Evolutionary conservation across 805 yeast genomes (phyloP).

Genomic region (Saturnispora galanensis): DNA sequence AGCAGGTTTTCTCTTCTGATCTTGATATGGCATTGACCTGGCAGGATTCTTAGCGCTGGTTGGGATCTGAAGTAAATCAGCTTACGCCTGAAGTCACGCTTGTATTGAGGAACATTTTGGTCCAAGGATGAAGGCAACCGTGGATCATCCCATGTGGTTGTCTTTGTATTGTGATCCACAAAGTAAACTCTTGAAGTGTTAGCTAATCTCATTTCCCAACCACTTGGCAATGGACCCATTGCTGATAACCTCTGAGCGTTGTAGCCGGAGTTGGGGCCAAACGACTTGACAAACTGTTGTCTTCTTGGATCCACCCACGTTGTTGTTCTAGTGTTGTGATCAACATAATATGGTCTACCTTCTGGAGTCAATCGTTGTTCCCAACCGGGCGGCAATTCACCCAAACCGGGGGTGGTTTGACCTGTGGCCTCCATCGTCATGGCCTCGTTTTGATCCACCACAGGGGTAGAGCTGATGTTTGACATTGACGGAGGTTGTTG

Average conservation of each 20-base stretch:
- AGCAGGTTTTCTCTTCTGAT: conserved; percentile 94
- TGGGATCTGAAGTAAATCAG: conserved; percentile 96
- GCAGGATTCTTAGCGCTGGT: conserved; percentile 92
- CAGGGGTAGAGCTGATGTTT: conserved; percentile 33
- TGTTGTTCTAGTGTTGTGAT: conserved; percentile 98
- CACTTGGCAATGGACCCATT: conserved; percentile 94
- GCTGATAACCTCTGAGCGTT: conserved; percentile 98
- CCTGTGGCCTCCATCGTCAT: conserved; percentile 61
- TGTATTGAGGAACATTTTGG: conserved; percentile 97
- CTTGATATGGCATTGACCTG: conserved; percentile 98
- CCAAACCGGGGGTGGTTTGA: conserved; percentile 89
- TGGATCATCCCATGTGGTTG: conserved; percentile 99
- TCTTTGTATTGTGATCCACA: conserved; percentile 97
- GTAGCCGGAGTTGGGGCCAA: conserved; percentile 82
- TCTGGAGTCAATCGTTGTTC: conserved; percentile 97
- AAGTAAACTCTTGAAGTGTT: conserved; percentile 97
- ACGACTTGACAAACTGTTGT: conserved; percentile 94
- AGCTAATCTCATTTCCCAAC: conserved; percentile 99
- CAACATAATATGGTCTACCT: conserved; percentile 97
- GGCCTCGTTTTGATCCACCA: conserved; percentile 18
- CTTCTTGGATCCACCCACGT: conserved; percentile 99
- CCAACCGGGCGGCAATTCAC: conserved; percentile 98
- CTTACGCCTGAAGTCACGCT: conserved; percentile 97
- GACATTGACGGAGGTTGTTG: conserved; percentile 28
- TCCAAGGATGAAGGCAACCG: conserved; percentile 94